A percentile compares a stretch with the other conserved stretches of the same genome.
Conservation (phyloP, 345 rosid genomes). For the Linum trigynum region DNA sequence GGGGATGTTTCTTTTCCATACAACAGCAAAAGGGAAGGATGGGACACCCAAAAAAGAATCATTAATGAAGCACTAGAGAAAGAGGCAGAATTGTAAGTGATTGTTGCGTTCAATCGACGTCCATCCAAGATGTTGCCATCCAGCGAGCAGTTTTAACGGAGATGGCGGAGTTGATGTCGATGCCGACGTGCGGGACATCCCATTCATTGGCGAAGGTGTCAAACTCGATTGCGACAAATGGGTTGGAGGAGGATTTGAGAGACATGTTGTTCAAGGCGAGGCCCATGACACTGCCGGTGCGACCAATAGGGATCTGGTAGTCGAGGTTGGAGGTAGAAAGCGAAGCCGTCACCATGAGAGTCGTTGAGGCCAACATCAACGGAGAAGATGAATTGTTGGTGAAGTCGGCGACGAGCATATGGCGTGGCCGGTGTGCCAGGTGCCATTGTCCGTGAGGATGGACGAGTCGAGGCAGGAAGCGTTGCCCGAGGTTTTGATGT, state of each 20-base stretch:
- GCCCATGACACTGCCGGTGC: conserved; percentile 11
- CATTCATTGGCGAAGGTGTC: conserved; percentile 8
- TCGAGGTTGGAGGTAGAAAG: conserved; percentile 10
- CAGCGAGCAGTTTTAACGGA: background rate
- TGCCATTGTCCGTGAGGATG: conserved; percentile 13
- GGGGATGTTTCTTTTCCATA: too few relatives aligned
- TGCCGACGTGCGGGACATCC: background rate
- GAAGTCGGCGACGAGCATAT: too few relatives aligned
- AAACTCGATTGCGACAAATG: conserved; percentile 18
- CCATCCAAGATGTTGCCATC: background rate
- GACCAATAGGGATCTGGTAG: background rate
- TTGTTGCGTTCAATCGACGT: background rate
- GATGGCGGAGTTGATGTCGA: background rate
- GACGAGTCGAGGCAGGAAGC: background rate
- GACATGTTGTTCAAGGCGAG: background rate
- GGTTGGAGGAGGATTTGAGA: background rate
- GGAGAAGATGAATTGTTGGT: too few relatives aligned
- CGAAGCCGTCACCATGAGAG: background rate
- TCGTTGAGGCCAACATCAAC: too few relatives aligned
- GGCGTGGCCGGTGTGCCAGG: background rate
- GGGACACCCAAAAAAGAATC: too few relatives aligned
- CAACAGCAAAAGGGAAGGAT: too few relatives aligned
- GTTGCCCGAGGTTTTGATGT: conserved; percentile 11
- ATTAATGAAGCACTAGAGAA: background rate
- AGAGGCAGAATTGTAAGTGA: background rate